phyloP scores from a whole-genome alignment of 2,329 filamentous ascomycete genomes.

The Bipolaris gigantea region DNA sequence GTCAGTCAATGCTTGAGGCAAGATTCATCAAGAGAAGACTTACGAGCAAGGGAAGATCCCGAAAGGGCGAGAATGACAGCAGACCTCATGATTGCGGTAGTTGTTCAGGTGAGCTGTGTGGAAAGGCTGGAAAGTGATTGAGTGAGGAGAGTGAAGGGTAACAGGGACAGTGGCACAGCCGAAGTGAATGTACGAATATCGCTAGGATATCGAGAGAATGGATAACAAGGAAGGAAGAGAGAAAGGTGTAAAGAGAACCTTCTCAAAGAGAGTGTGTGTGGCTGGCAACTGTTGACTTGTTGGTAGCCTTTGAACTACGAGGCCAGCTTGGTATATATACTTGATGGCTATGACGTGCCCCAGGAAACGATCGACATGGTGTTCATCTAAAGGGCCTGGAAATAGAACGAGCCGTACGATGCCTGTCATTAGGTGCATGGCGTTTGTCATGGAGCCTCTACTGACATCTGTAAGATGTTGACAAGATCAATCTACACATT shows the following conservation, averaged over 20 bases:
- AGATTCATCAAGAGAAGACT: neutral
- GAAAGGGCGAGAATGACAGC: constrained; percentile 27
- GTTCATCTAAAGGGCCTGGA: constrained; percentile 12
- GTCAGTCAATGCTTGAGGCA: neutral
- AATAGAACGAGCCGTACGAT: constrained; percentile 1
- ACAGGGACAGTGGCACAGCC: constrained; percentile 16
- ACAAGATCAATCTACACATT: constrained; percentile 11
- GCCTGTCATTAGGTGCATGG: constrained; percentile 16
- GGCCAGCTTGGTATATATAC: constrained; percentile 9
- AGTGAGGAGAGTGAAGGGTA: neutral
- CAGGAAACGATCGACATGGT: constrained; percentile 10
- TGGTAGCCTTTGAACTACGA: constrained; percentile 1
- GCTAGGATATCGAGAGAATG: constrained; percentile 15
- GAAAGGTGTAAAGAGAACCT: constrained; percentile 5
- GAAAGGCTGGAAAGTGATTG: neutral
- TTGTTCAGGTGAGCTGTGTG: neutral
- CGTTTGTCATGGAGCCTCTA: constrained; percentile 7
- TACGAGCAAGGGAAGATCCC: constrained; percentile 22
- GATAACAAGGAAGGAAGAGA: constrained; percentile 6
- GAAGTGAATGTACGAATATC: constrained; percentile 18
- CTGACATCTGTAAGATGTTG: constrained; percentile 8
- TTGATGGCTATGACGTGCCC: constrained; percentile 1
- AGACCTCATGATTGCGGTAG: constrained; percentile 23
- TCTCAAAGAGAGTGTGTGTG: constrained; percentile 5
- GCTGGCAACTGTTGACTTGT: constrained; percentile 12